Percentiles rank a stretch among this genome's conserved stretches.
Conservation (phyloP, 805 yeast genomes). For the Cyberlindnera americana region DNA sequence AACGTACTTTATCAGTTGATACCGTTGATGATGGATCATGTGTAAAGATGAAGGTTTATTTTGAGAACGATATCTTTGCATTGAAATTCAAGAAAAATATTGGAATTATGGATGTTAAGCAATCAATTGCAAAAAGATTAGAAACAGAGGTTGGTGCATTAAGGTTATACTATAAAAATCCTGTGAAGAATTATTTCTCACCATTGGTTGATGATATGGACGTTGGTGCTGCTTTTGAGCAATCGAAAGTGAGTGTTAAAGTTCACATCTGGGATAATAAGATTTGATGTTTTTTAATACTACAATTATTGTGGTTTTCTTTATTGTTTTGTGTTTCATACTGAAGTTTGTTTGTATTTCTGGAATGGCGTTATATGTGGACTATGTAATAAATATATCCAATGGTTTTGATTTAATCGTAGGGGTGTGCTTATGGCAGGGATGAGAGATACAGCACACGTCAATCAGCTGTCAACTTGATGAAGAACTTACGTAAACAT, state of each 20-base stretch:
- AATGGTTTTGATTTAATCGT: too few relatives aligned
- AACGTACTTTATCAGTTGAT: too few relatives aligned
- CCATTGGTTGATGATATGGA: slow-evolving; percentile 24
- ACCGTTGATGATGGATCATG: not conserved
- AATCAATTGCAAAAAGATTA: slow-evolving; percentile 23
- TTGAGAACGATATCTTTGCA: slow-evolving; percentile 27
- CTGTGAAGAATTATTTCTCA: slow-evolving; percentile 14
- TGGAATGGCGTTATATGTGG: too few relatives aligned
- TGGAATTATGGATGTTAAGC: slow-evolving; percentile 12
- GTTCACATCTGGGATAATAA: slow-evolving; percentile 14
- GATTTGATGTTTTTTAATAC: too few relatives aligned
- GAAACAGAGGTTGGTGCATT: slow-evolving; percentile 18
- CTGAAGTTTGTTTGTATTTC: too few relatives aligned
- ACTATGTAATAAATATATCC: too few relatives aligned
- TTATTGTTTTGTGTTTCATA: too few relatives aligned
- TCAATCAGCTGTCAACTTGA: too few relatives aligned
- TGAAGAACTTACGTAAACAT: too few relatives aligned
- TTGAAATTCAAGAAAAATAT: slow-evolving; percentile 13
- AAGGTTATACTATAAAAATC: slow-evolving; percentile 21
- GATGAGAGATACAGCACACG: too few relatives aligned
- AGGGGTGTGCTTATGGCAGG: too few relatives aligned
- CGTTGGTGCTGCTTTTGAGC: slow-evolving; percentile 16
- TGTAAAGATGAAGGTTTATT: slow-evolving; percentile 24
- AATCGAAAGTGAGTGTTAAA: slow-evolving; percentile 12
- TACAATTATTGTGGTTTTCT: too few relatives aligned